A percentile compares a stretch with the other conserved stretches of the same genome.
Evolutionary conservation across 805 yeast genomes (phyloP).

Genomic region (Lipomyces orientalis): DNA sequence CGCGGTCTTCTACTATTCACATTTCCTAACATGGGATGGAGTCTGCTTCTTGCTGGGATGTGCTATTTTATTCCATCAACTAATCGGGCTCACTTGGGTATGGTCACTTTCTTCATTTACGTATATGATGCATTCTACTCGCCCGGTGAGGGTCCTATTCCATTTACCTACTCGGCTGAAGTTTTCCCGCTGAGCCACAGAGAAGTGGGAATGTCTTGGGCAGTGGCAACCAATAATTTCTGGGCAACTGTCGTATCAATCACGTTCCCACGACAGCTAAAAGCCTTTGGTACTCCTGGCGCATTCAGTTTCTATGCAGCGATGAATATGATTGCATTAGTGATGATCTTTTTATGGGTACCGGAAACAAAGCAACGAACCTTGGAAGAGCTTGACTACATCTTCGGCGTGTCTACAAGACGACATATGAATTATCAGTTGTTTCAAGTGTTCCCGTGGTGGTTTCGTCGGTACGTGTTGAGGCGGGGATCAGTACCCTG

Average conservation of each 20-base stretch:
- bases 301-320: conserved; percentile 90
- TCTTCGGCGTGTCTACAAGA: conserved; percentile 40
- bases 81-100: conserved; percentile 60
- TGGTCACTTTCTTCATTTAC: conserved; percentile 75
- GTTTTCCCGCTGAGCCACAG: conserved; percentile 78
- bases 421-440: conserved; percentile 29
- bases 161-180: conserved; percentile 87
- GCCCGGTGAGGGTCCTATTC: conserved; percentile 87
- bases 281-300: conserved; percentile 75
- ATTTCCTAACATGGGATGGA: conserved; percentile 63
- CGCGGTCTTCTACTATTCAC: conserved; percentile 62
- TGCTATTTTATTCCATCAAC: conserved; percentile 70
- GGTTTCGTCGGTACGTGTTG: conserved; percentile 40
- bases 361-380: conserved; percentile 70
- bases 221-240: conserved; percentile 65
- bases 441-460: conserved; percentile 50
- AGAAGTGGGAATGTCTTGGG: conserved; percentile 79
- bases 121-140: conserved; percentile 75
- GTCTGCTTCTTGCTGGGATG: conserved; percentile 57
- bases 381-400: conserved; percentile 59
- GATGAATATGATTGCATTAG: conserved; percentile 78
- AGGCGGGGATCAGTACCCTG: neutral
- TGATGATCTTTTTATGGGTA: conserved; percentile 56
- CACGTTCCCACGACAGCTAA: conserved; percentile 77
- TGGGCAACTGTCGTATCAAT: conserved; percentile 66